Percentiles rank a stretch among this genome's conserved stretches.
These are phyloP conservation scores for Curvularia spicifera DNA, from an alignment of 2,329 filamentous ascomycete genomes.

Conservation along the genomic window DNA sequence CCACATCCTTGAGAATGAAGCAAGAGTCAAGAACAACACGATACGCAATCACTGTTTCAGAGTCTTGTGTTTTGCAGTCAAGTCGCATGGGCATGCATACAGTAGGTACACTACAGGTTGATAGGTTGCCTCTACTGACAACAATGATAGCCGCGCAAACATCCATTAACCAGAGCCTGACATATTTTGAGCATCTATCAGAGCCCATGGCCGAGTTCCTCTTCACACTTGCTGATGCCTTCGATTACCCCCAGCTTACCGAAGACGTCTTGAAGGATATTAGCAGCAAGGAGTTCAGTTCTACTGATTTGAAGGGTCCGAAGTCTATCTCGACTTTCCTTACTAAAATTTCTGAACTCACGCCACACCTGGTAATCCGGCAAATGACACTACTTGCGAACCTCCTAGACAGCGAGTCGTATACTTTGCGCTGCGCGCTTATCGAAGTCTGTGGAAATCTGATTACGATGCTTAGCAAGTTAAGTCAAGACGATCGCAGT, in stretches of 20 bases:
- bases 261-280: slow-evolving; percentile 94
- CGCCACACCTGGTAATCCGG: slow-evolving; percentile 90
- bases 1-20: slow-evolving; percentile 91
- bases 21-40: slow-evolving; percentile 83
- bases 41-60: slow-evolving; percentile 98
- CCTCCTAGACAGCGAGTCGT: slow-evolving; percentile 95
- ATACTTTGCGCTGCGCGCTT: slow-evolving; percentile 89
- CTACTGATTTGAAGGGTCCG: slow-evolving; percentile 91
- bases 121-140: slow-evolving; percentile 17
- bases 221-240: slow-evolving; percentile 94
- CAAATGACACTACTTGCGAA: slow-evolving; percentile 96
- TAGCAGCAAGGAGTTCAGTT: slow-evolving; percentile 97
- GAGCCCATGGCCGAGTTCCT: slow-evolving; percentile 99
- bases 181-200: slow-evolving; percentile 98
- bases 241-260: slow-evolving; percentile 93
- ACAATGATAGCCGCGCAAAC: slow-evolving; percentile 79
- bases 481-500: slow-evolving; percentile 76
- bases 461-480: slow-evolving; percentile 85
- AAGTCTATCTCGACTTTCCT: slow-evolving; percentile 97
- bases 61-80: slow-evolving; percentile 92
- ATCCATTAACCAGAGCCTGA: slow-evolving; percentile 95
- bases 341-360: slow-evolving; percentile 88
- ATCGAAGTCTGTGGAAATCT: slow-evolving; percentile 98
- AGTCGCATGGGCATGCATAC: slow-evolving; percentile 96
- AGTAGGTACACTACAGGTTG: slow-evolving; percentile 62